These are phyloP conservation scores for Debaryomyces fabryi DNA, from an alignment of 1,139 yeast species.

Conservation along the genomic window DNA sequence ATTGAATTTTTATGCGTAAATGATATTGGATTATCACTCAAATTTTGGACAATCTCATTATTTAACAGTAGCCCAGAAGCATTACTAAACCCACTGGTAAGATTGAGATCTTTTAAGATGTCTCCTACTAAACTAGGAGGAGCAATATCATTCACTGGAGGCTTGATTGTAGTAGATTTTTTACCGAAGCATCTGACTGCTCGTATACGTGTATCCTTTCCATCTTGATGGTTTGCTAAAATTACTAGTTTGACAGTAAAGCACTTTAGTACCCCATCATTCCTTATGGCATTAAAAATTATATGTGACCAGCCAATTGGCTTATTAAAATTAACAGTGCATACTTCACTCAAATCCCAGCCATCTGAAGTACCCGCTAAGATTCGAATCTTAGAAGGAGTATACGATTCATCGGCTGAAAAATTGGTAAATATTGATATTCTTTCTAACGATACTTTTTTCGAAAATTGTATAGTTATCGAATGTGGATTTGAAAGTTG, in stretches of 20 bases:
- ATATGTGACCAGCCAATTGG: constrained; percentile 90
- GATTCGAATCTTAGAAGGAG: constrained; percentile 75
- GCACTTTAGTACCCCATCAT: constrained; percentile 66
- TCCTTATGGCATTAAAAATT: constrained; percentile 62
- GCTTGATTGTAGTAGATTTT: constrained; percentile 21
- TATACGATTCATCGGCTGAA: constrained; percentile 83
- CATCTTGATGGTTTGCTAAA: constrained; percentile 87
- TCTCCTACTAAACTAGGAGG: constrained; percentile 19
- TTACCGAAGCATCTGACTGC: constrained; percentile 56
- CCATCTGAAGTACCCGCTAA: constrained; percentile 82
- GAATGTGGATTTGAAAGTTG: constrained; percentile 77
- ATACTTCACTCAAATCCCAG: constrained; percentile 79
- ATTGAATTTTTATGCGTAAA: neutral
- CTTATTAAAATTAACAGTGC: constrained; percentile 62
- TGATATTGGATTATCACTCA: constrained; percentile 8
- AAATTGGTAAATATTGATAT: constrained; percentile 72
- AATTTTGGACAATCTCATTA: constrained; percentile 14
- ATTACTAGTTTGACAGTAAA: constrained; percentile 72
- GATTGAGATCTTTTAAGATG: constrained; percentile 32
- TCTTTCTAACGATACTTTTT: constrained; percentile 69
- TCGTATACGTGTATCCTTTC: constrained; percentile 91
- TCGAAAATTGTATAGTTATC: constrained; percentile 79
- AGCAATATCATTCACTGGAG: constrained; percentile 5
- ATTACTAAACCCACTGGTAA: constrained; percentile 27
- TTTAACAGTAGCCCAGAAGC: constrained; percentile 36